Conservation (phyloP, 1,284 basidiomycete species). For the Paramarasmius palmivorus region DNA sequence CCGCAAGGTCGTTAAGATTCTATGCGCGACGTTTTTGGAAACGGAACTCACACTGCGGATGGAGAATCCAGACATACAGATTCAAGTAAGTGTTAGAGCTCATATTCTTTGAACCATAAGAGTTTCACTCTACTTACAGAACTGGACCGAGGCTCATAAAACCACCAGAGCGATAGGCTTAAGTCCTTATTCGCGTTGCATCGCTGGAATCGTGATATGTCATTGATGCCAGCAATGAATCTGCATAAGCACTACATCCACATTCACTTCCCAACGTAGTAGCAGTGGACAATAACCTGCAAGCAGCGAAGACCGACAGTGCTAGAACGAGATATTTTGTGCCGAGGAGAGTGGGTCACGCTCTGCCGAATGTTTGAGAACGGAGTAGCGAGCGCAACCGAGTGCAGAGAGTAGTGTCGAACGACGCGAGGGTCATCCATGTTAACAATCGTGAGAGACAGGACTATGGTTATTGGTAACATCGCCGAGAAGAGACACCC, state of each 20-base stretch:
- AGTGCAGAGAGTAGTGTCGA: no score
- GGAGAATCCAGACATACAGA: constrained; percentile 32
- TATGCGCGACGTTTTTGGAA: no score
- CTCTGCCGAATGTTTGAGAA: constrained; percentile 2
- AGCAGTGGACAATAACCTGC: constrained; percentile 33
- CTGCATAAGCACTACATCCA: constrained; percentile 39
- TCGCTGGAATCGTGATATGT: no score
- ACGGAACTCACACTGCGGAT: no score
- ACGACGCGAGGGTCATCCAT: no score
- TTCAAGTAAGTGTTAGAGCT: constrained; percentile 21
- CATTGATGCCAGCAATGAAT: no score
- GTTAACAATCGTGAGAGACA: no score
- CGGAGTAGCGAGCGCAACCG: neutral
- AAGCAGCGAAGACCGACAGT: constrained; percentile 37
- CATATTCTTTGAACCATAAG: neutral
- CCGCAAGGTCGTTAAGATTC: constrained; percentile 28
- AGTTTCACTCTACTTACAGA: constrained; percentile 39
- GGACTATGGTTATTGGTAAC: no score
- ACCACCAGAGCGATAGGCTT: constrained; percentile 59
- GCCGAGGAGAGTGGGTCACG: constrained; percentile 32
- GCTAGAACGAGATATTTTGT: constrained; percentile 35
- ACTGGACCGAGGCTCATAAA: constrained; percentile 54
- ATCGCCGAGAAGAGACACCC: no score
- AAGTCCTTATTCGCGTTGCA: constrained; percentile 58
- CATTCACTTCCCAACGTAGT: constrained; percentile 51